phyloP scores from a whole-genome alignment of 768 basidiomycete genomes.

The Mycena olivaceomarginata region DNA sequence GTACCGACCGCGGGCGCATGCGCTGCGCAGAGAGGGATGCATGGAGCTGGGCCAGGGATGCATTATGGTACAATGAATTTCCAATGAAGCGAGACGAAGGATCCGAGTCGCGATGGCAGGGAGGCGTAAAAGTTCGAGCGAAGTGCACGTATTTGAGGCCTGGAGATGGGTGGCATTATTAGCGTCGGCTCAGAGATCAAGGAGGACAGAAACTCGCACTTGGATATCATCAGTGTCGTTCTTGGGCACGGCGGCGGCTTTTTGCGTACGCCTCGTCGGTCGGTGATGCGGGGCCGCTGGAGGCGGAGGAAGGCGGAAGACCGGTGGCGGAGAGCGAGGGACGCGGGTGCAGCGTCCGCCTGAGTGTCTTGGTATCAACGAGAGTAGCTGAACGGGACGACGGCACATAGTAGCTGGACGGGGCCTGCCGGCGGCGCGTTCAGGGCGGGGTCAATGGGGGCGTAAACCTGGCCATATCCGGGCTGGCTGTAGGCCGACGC shows the following conservation, averaged over 20 bases:
- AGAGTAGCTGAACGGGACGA: slow-evolving; percentile 15
- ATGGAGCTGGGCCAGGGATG: too few species aligned
- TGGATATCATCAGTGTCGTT: neutral
- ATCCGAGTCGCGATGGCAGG: neutral
- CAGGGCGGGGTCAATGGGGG: neutral
- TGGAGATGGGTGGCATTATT: neutral
- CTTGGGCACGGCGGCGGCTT: slow-evolving; percentile 20
- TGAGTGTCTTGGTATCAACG: slow-evolving; percentile 6
- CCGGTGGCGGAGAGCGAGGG: neutral
- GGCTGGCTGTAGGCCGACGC: slow-evolving; percentile 12
- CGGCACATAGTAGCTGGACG: slow-evolving; percentile 15
- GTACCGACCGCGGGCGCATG: neutral
- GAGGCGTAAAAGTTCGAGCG: too few species aligned
- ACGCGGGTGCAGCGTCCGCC: slow-evolving; percentile 22
- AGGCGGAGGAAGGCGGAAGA: neutral
- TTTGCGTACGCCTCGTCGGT: slow-evolving; percentile 35
- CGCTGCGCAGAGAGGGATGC: neutral
- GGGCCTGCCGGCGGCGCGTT: neutral
- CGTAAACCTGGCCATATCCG: slow-evolving; percentile 13
- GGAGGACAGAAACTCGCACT: neutral
- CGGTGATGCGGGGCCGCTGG: slow-evolving; percentile 15
- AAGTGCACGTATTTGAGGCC: neutral
- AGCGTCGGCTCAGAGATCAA: neutral
- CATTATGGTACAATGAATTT: slow-evolving; percentile 11
- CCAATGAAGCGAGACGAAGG: neutral